Base-by-base conservation (phyloP, 345 rosid genomes). In the Triadica sebifera region DNA sequence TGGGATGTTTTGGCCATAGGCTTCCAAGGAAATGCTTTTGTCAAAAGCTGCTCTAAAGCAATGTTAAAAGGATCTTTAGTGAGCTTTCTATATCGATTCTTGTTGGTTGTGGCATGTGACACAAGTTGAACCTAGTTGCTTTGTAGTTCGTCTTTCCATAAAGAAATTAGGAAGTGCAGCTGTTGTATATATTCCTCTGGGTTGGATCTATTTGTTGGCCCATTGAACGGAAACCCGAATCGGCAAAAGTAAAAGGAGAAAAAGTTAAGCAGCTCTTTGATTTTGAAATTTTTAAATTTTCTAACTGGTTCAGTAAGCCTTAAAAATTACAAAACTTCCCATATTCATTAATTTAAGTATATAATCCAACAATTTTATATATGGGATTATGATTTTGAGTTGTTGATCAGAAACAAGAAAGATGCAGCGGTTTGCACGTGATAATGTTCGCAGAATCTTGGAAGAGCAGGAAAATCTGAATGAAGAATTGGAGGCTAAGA, bases 391-490 rank as follows among this genome's bases (percentile, higher is more conserved):
- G 4, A 43, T 64, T 75, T 62, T 73, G 67, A 17, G 59, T 77
- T 71, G 65, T 79, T 78, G 67, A 19, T 64, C 84, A 95, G 99
- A 93, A 84, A 87, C 89, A 43, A 91, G 87, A 86, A 92, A 84
- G 86, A 80, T 91, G 97, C 96, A 93, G 77, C 85, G 82, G 63
- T 70, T 46, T 72, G 87, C 95, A 16, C 93, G 87, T 49, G 88
- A 69, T 16, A 87, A 87, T 75, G 87, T 95, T 67, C 85, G 73
- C 52, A 84, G 88, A 85, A 84, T 93, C 76, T 74, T 93, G 45
- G 80, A 74, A 24, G 98, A 91, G 24, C 92, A 87, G 71, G 94
- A 91, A 77, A 89, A 79, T 62, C 77, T 92, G 69, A 89, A 78
- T 70, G 53, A 70, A 82, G 96, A 92, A 47, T 72, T 95, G 80